Percentiles rank a stretch among this genome's conserved stretches.
These are phyloP conservation scores for Lathyrus aphaca DNA, from an alignment of 306 rosid species.

Conservation along the genomic window DNA sequence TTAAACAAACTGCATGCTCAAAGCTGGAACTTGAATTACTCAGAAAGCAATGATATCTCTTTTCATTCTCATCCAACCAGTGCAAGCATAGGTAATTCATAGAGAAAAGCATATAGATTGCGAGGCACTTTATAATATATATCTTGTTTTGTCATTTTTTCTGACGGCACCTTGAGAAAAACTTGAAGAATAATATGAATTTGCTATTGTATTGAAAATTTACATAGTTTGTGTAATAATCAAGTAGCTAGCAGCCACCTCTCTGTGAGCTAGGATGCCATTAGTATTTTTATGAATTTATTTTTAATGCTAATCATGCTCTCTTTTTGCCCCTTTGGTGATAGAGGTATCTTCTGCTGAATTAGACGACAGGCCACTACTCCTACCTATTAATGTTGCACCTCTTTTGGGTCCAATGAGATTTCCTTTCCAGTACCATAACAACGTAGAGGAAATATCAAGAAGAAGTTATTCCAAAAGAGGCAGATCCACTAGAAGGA, in stretches of 20 bases:
- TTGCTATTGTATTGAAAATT: conserved; percentile 15
- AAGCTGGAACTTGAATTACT: conserved; percentile 37
- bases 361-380: conserved; percentile 53
- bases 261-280: not conserved
- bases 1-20: conserved; percentile 48
- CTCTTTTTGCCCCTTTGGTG: conserved; percentile 10
- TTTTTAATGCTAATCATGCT: conserved; percentile 19
- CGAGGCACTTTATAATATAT: conserved; percentile 10
- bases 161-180: conserved; percentile 24
- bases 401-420: conserved; percentile 59
- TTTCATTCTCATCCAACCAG: conserved; percentile 52
- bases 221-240: not conserved
- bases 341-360: conserved; percentile 51
- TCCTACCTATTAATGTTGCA: conserved; percentile 51
- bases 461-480: conserved; percentile 69
- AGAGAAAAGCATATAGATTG: conserved; percentile 26
- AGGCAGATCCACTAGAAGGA: conserved; percentile 57
- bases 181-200: conserved; percentile 19
- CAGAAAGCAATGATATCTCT: conserved; percentile 49
- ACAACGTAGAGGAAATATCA: conserved; percentile 51
- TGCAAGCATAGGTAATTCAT: conserved; percentile 57
- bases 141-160: conserved; percentile 16
- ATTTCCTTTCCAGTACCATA: conserved; percentile 50
- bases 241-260: not conserved
- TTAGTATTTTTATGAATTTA: conserved; percentile 12